A percentile compares a stretch with the other conserved stretches of the same genome.
Conservation (phyloP, 148 eudicot genomes). For the Vaccinium myrtillus region DNA sequence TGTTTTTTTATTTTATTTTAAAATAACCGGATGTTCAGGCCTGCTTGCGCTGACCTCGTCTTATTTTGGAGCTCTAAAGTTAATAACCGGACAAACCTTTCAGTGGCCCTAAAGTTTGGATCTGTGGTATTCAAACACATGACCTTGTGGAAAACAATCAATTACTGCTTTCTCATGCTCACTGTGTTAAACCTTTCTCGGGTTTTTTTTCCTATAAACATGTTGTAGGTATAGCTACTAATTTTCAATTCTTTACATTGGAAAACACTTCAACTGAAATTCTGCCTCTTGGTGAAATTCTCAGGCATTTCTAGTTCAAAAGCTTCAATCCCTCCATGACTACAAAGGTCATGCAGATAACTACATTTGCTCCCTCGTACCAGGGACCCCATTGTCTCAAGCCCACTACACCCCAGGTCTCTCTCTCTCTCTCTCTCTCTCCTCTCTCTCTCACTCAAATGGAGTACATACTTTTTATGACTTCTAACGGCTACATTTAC, state of each 20-base stretch:
- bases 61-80: no score
- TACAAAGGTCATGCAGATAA: conserved; percentile 74
- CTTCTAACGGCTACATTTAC: conserved; percentile 5
- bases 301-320: conserved; percentile 71
- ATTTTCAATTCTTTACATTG: background rate
- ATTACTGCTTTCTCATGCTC: no score
- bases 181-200: no score
- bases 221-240: background rate
- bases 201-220: background rate
- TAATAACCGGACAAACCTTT: no score
- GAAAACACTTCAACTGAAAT: background rate
- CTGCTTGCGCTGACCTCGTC: no score
- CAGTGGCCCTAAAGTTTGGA: no score
- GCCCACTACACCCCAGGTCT: conserved; percentile 79
- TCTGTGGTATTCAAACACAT: no score
- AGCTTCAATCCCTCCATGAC: conserved; percentile 53
- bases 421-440: background rate
- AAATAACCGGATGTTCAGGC: no score
- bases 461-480: background rate
- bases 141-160: no score
- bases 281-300: background rate
- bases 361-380: conserved; percentile 74
- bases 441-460: background rate
- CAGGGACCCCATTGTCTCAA: conserved; percentile 59
- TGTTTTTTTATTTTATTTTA: no score